Percentiles rank a stretch among this genome's conserved stretches.
Conservation (phyloP, 2,329 filamentous ascomycete genomes). For the Colletotrichum tabaci region DNA sequence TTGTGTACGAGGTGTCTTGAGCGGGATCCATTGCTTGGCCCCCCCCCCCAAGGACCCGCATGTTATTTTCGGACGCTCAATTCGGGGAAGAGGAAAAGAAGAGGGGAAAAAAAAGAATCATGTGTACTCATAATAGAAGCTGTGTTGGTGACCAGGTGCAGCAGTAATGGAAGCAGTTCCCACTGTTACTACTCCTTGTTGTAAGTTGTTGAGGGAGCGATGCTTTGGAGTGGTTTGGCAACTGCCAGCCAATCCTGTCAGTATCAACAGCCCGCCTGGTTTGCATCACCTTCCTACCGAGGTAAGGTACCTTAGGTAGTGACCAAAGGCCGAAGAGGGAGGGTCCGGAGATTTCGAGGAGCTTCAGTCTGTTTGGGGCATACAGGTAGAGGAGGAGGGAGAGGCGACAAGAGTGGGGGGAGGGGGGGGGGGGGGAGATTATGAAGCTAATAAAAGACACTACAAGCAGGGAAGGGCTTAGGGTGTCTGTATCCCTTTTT, state of each 20-base stretch:
- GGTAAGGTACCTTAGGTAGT: no score
- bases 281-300: neutral
- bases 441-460: constrained; percentile 8
- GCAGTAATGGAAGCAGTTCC: neutral
- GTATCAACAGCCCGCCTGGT: neutral
- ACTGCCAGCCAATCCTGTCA: neutral
- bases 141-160: neutral
- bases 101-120: no score
- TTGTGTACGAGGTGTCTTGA: neutral
- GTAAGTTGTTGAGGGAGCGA: neutral
- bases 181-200: neutral
- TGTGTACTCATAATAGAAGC: neutral
- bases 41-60: neutral
- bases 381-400: neutral
- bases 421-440: neutral
- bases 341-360: constrained; percentile 2
- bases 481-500: neutral
- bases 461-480: neutral
- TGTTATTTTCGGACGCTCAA: neutral
- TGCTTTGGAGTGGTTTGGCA: neutral
- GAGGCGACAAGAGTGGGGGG: neutral
- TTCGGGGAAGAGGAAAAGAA: no score
- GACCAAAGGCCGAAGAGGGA: neutral
- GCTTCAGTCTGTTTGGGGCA: constrained; percentile 2
- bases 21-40: neutral